Evolutionary conservation across 495 filamentous ascomycete species (phyloP).

Genomic region (Neurospora tetraspora): DNA sequence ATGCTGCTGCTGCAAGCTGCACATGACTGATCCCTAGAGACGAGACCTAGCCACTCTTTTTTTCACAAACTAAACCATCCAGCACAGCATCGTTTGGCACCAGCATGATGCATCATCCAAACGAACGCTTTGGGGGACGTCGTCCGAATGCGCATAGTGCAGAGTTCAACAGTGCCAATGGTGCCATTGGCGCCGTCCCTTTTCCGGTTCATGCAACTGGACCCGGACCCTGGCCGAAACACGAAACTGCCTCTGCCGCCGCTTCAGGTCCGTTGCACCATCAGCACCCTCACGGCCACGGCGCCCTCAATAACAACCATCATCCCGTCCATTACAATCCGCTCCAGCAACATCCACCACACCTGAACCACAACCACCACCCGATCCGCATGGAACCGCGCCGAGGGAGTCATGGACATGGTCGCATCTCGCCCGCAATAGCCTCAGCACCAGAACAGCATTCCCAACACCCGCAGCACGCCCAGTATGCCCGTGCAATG

Average conservation of each 20-base stretch:
- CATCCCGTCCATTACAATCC: conserved; percentile 15
- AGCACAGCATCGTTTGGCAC: background rate
- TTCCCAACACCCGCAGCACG: background rate
- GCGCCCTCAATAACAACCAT: conserved; percentile 7
- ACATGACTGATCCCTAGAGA: background rate
- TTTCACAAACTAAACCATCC: background rate
- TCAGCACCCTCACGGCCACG: too few relatives aligned
- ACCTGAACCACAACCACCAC: background rate
- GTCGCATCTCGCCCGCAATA: background rate
- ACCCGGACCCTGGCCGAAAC: conserved; percentile 22
- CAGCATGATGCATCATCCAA: background rate
- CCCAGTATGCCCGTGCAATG: background rate
- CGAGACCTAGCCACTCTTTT: background rate
- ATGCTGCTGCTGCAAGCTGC: background rate
- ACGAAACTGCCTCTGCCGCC: conserved; percentile 10
- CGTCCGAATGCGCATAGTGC: background rate
- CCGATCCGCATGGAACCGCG: background rate
- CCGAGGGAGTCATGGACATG: background rate
- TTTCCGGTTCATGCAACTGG: background rate
- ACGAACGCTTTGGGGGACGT: background rate
- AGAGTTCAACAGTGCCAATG: background rate
- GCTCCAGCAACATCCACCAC: conserved; percentile 10
- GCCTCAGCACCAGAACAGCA: background rate
- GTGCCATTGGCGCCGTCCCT: background rate
- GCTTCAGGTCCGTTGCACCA: conserved; percentile 13